These are phyloP conservation scores for Medicago ruthenica DNA, from an alignment of 306 rosid genomes.

Conservation along the genomic window DNA sequence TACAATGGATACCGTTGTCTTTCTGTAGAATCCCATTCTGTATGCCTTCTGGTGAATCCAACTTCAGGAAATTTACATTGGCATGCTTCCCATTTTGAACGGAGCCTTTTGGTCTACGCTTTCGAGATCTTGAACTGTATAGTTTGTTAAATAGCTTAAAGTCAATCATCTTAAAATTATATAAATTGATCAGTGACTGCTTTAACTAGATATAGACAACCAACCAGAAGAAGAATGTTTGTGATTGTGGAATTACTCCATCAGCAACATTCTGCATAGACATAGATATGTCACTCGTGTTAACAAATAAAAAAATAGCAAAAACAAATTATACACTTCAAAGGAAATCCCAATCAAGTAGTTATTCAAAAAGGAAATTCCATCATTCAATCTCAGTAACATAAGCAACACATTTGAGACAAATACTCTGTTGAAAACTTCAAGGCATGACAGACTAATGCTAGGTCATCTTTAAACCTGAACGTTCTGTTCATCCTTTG, in stretches of 20 bases:
- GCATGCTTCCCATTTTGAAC: slow-evolving; percentile 57
- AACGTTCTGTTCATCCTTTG: slow-evolving; percentile 19
- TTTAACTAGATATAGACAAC: slow-evolving; percentile 59
- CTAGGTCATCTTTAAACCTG: slow-evolving; percentile 8
- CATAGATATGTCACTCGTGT: slow-evolving; percentile 35
- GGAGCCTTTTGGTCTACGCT: slow-evolving; percentile 47
- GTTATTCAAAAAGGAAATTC: slow-evolving; percentile 9
- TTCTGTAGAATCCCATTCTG: slow-evolving; percentile 59
- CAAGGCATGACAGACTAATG: slow-evolving; percentile 20
- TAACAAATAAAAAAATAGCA: slow-evolving; percentile 18
- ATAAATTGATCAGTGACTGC: slow-evolving; percentile 46
- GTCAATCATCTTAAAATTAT: slow-evolving; percentile 35
- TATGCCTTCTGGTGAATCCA: slow-evolving; percentile 72
- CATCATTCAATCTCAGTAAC: slow-evolving; percentile 12
- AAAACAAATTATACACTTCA: slow-evolving; percentile 7
- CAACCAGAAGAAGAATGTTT: slow-evolving; percentile 87
- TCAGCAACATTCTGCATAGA: slow-evolving; percentile 73
- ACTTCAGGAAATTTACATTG: slow-evolving; percentile 80
- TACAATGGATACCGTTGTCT: slow-evolving; percentile 58
- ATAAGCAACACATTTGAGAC: slow-evolving; percentile 4
- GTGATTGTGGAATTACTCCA: slow-evolving; percentile 73
- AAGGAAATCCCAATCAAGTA: slow-evolving; percentile 27
- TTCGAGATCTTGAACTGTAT: slow-evolving; percentile 77
- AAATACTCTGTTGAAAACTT: slow-evolving; percentile 9
- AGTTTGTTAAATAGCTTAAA: slow-evolving; percentile 42